Evolutionary conservation across 2,329 filamentous ascomycete genomes (phyloP).

Genomic region (Chalaropsis thielavioides): DNA sequence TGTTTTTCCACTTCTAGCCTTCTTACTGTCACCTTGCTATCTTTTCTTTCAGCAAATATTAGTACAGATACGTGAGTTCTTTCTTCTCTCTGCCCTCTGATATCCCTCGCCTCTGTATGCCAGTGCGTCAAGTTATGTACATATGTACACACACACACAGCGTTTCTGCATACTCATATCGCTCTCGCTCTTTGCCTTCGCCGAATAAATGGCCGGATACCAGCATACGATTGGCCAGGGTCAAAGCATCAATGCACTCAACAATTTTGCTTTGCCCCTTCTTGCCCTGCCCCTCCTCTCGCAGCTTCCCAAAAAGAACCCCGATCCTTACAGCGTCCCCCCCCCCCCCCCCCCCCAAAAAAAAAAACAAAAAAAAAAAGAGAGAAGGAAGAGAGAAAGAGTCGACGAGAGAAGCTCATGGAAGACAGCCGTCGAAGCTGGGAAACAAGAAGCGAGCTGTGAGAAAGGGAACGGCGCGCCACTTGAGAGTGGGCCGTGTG

Average conservation of each 20-base stretch:
- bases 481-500: too few species aligned
- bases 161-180: not conserved
- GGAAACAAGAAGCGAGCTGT: too few species aligned
- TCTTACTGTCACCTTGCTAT: too few species aligned
- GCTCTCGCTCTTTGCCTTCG: not conserved
- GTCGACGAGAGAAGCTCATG: slow-evolving; percentile 1
- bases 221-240: not conserved
- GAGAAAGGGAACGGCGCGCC: too few species aligned
- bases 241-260: slow-evolving; percentile 1
- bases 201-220: slow-evolving; percentile 14
- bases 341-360: too few species aligned
- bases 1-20: too few species aligned
- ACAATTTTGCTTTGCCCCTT: not conserved
- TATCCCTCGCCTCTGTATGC: not conserved
- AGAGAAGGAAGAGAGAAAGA: not conserved
- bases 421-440: not conserved
- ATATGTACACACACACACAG: not conserved
- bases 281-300: not conserved
- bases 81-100: too few species aligned
- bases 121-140: too few species aligned
- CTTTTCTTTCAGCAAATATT: too few species aligned
- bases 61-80: too few species aligned
- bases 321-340: not conserved
- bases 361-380: not conserved
- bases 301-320: not conserved